phyloP scores from a whole-genome alignment of 176 grass and related monocot genomes.

The Hordeum marinum region DNA sequence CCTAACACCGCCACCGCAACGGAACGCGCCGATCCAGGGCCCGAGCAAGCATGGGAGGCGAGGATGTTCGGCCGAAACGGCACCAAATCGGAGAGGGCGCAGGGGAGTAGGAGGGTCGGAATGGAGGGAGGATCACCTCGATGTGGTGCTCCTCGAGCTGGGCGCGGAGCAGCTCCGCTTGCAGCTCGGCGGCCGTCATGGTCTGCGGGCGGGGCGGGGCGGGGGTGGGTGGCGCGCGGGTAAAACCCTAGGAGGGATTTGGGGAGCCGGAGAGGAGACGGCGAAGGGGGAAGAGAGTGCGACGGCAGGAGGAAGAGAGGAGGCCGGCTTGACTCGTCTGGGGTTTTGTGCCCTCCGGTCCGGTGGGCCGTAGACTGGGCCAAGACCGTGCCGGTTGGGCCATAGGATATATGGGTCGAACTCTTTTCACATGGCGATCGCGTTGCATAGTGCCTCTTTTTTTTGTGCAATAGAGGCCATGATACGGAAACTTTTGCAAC shows the following conservation, averaged over 20 bases:
- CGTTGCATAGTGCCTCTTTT: too few relatives aligned
- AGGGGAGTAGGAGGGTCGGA: background rate
- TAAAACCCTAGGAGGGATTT: conserved; percentile 11
- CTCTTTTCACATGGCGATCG: too few relatives aligned
- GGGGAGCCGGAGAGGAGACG: background rate
- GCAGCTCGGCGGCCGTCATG: conserved; percentile 15
- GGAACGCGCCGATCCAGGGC: background rate
- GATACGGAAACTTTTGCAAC: too few relatives aligned
- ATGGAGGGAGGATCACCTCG: conserved; percentile 16
- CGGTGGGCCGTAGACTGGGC: too few relatives aligned
- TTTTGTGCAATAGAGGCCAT: too few relatives aligned
- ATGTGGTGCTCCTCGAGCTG: conserved; percentile 24
- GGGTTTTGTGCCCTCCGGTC: too few relatives aligned
- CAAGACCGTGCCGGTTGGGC: too few relatives aligned
- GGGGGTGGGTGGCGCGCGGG: too few relatives aligned
- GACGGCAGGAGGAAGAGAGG: background rate
- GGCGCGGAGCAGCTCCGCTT: conserved; percentile 5
- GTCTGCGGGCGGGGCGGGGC: background rate
- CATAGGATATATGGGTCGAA: too few relatives aligned
- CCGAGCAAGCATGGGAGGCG: background rate
- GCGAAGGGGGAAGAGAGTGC: background rate
- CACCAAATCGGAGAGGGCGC: background rate
- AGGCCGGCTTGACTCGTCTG: background rate
- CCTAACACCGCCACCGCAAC: background rate
- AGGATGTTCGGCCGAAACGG: background rate